These are phyloP conservation scores for Pseudofabraea citricarpa DNA, from an alignment of 2,329 filamentous ascomycete genomes.

Conservation along the genomic window DNA sequence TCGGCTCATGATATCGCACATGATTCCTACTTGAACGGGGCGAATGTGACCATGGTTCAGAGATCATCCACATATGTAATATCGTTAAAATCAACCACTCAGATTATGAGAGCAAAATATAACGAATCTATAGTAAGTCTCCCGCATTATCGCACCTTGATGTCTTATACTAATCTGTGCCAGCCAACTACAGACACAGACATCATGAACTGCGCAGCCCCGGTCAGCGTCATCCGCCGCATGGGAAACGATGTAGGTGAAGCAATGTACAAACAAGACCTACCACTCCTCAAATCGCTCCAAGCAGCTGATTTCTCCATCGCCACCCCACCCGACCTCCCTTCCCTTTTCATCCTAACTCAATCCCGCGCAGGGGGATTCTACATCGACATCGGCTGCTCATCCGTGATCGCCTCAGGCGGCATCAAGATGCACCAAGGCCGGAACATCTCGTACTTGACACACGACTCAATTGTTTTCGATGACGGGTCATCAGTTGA, in stretches of 20 bases:
- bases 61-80: conserved; percentile 60
- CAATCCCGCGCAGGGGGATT: conserved; percentile 47
- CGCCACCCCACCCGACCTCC: conserved; percentile 51
- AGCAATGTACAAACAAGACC: conserved; percentile 29
- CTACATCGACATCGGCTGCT: conserved; percentile 50
- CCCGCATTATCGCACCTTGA: too few relatives aligned
- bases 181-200: conserved; percentile 52
- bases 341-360: conserved; percentile 32
- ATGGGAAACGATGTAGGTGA: conserved; percentile 42
- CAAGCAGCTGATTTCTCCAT: conserved; percentile 49
- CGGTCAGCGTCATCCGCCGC: conserved; percentile 53
- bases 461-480: conserved; percentile 28
- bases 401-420: conserved; percentile 43
- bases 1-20: conserved; percentile 64
- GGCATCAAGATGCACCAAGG: conserved; percentile 45
- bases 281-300: conserved; percentile 39
- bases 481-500: conserved; percentile 39
- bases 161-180: too few relatives aligned
- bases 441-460: conserved; percentile 38
- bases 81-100: conserved; percentile 39
- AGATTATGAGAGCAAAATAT: conserved; percentile 38
- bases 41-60: conserved; percentile 63
- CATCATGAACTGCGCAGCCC: conserved; percentile 49
- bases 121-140: conserved; percentile 24
- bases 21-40: conserved; percentile 59